Evolutionary conservation across 192 early-diverging fungal species (phyloP).

Genomic region (Linnemannia exigua): DNA sequence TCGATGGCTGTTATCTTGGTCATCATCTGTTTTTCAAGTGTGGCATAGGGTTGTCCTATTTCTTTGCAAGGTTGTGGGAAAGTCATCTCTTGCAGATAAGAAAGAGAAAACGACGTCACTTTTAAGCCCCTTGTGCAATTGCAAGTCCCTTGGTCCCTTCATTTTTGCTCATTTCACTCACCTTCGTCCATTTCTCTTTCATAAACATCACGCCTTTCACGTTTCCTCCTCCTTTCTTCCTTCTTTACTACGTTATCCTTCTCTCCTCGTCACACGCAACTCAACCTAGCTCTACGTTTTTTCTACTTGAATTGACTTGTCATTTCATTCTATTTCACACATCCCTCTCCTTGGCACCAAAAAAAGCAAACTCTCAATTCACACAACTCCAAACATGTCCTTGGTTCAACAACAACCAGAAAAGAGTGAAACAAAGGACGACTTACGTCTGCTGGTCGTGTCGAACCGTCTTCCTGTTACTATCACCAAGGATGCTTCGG

Average conservation of each 20-base stretch:
- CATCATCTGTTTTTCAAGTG: no score
- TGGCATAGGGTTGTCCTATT: no score
- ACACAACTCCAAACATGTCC: conserved; percentile 8
- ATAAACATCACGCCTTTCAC: conserved; percentile 3
- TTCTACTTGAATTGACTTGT: not conserved
- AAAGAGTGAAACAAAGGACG: conserved; percentile 2
- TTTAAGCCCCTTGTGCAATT: not conserved
- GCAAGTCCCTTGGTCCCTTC: not conserved
- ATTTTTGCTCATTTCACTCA: not conserved
- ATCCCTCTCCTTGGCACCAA: no score
- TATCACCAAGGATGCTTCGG: conserved; percentile 72
- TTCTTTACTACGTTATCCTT: not conserved
- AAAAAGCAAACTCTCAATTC: not conserved
- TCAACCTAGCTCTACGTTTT: not conserved
- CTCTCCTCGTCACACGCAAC: not conserved
- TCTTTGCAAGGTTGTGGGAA: no score
- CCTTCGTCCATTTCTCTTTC: not conserved
- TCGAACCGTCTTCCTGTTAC: conserved; percentile 98
- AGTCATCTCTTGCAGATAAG: no score
- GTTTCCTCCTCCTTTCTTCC: not conserved
- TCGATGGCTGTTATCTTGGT: no score
- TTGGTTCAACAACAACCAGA: conserved; percentile 2
- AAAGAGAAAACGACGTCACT: conserved; percentile 5
- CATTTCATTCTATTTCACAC: not conserved
- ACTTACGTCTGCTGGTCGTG: conserved; percentile 86